These are phyloP conservation scores for Kitagawia praeruptora DNA, from an alignment of 129 eudicot genomes.

Conservation along the genomic window DNA sequence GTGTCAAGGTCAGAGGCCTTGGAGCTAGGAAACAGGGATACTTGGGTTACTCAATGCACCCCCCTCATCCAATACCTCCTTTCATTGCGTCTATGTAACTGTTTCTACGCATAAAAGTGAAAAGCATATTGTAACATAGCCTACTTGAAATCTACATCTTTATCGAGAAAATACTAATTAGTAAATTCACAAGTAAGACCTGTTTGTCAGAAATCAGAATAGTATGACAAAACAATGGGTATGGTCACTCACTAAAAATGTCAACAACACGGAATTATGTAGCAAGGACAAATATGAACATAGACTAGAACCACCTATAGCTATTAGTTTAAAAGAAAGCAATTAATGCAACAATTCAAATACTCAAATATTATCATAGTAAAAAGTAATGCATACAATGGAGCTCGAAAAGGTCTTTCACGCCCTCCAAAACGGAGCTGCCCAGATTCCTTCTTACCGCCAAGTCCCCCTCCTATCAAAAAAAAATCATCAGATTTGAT, in stretches of 20 bases:
- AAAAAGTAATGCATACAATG: conserved; percentile 46
- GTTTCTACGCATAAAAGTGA: not conserved
- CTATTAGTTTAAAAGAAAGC: conserved; percentile 1
- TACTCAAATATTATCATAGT: not conserved
- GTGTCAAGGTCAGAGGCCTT: too few species aligned
- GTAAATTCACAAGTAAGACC: not conserved
- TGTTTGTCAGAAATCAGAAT: not conserved
- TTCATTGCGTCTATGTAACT: not conserved
- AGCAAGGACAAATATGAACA: not conserved
- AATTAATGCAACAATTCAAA: not conserved
- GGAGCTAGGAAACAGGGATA: too few species aligned
- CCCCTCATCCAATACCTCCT: not conserved
- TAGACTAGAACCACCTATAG: not conserved
- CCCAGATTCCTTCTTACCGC: conserved; percentile 98
- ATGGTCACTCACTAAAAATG: not conserved
- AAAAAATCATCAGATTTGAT: not conserved
- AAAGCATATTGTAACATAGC: not conserved
- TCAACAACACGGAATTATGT: not conserved
- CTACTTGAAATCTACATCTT: not conserved
- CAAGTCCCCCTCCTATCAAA: conserved; percentile 87
- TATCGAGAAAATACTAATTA: not conserved
- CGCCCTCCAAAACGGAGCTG: conserved; percentile 99
- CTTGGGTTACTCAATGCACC: too few species aligned
- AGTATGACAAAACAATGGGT: not conserved
- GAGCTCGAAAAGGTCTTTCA: conserved; percentile 97